Evolutionary conservation across 331 rosid species (phyloP).

Genomic region (Pyracantha coccinea): DNA sequence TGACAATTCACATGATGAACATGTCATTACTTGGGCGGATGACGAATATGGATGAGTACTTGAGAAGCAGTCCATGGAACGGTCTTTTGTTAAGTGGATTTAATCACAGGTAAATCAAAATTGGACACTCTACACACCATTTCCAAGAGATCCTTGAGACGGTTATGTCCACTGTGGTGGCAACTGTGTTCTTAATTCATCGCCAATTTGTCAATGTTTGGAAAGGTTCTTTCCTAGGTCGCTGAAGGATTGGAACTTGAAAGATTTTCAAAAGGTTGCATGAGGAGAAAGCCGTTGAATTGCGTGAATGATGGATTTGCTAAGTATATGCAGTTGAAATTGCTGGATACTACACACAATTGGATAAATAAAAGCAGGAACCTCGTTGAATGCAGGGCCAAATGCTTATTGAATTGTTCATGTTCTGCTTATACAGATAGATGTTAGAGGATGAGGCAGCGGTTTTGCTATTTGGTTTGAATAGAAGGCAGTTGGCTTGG

Average conservation of each 20-base stretch:
- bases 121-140: conserved; percentile 40
- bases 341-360: conserved; percentile 35
- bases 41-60: too few species aligned
- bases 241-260: conserved; percentile 21
- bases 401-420: conserved; percentile 20
- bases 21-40: conserved; percentile 4
- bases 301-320: conserved; percentile 27
- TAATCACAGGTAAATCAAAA: conserved; percentile 25
- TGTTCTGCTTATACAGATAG: conserved; percentile 20
- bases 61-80: too few species aligned
- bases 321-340: conserved; percentile 26
- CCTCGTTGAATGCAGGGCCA: conserved; percentile 16
- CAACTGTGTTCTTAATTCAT: conserved; percentile 23
- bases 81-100: conserved; percentile 14
- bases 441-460: conserved; percentile 22
- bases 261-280: conserved; percentile 39
- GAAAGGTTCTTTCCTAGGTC: conserved; percentile 33
- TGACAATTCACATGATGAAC: not conserved
- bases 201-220: conserved; percentile 44
- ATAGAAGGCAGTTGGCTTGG: too few species aligned
- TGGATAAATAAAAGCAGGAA: conserved; percentile 26
- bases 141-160: conserved; percentile 44
- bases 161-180: conserved; percentile 31
- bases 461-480: conserved; percentile 27
- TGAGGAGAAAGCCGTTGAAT: conserved; percentile 14